Evolutionary conservation across 2,329 filamentous ascomycete species (phyloP).

Genomic region (Aureobasidium sp.): DNA sequence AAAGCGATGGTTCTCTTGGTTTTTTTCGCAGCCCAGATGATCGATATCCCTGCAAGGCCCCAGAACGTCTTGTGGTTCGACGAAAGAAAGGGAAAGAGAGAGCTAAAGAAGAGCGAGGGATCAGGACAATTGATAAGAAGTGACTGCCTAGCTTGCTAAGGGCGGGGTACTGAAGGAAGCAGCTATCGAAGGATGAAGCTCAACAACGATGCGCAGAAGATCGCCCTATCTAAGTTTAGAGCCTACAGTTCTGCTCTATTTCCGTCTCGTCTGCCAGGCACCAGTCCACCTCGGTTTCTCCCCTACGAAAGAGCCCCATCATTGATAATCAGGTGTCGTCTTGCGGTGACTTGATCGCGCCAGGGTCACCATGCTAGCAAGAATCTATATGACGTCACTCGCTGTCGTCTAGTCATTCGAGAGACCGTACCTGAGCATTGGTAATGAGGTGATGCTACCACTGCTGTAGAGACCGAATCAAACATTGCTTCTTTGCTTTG

Average conservation of each 20-base stretch:
- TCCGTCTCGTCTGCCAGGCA: background rate
- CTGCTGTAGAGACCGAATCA: too few relatives aligned
- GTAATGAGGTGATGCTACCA: background rate
- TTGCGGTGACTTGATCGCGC: too few relatives aligned
- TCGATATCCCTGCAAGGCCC: background rate
- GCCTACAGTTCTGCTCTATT: background rate
- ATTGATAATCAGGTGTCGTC: background rate
- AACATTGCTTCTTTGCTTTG: background rate
- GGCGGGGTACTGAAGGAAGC: background rate
- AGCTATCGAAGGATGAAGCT: constrained; percentile 12
- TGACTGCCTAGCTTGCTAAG: background rate
- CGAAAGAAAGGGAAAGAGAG: too few relatives aligned
- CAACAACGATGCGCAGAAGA: background rate
- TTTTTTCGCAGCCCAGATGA: too few relatives aligned
- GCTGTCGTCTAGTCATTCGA: background rate
- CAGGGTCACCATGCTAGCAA: background rate
- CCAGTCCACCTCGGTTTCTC: background rate
- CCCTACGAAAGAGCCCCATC: background rate
- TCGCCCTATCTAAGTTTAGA: background rate
- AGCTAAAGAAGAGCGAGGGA: background rate
- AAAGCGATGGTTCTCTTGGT: too few relatives aligned
- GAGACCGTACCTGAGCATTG: background rate
- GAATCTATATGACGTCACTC: background rate
- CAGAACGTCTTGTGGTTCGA: background rate
- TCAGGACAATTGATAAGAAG: background rate